Conservation (phyloP, 129 eudicot species). For the Chrysanthemum lavandulifolium region DNA sequence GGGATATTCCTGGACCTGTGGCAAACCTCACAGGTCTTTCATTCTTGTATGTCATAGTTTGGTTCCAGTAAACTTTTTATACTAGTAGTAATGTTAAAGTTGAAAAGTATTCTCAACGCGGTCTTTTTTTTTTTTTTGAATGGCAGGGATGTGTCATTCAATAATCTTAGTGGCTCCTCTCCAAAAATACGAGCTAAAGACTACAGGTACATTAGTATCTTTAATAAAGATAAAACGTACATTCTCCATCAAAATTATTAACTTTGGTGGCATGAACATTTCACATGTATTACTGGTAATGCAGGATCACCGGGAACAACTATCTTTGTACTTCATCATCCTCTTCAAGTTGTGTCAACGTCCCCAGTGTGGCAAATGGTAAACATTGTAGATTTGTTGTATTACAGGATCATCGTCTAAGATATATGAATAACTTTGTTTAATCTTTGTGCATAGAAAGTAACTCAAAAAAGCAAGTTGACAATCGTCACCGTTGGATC, state of each 20-base stretch:
- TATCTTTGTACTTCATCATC: constrained; percentile 80
- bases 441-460: constrained; percentile 40
- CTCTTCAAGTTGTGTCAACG: constrained; percentile 49
- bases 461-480: constrained; percentile 34
- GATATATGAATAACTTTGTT: neutral
- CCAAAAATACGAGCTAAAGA: constrained; percentile 84
- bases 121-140: neutral
- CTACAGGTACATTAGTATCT: constrained; percentile 53
- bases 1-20: constrained; percentile 76
- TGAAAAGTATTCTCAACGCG: too few relatives aligned
- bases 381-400: constrained; percentile 2
- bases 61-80: neutral
- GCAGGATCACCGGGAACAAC: constrained; percentile 79
- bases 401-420: neutral
- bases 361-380: constrained; percentile 61
- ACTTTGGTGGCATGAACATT: constrained; percentile 10
- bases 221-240: neutral
- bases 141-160: constrained; percentile 85
- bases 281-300: constrained; percentile 5
- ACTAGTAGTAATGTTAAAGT: too few relatives aligned
- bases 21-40: constrained; percentile 95
- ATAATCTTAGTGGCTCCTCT: constrained; percentile 83
- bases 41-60: constrained; percentile 74
- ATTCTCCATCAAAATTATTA: too few relatives aligned
- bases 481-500: constrained; percentile 48